These are phyloP conservation scores for Cercophora newfieldiana DNA, from an alignment of 495 filamentous ascomycete genomes.

Conservation along the genomic window DNA sequence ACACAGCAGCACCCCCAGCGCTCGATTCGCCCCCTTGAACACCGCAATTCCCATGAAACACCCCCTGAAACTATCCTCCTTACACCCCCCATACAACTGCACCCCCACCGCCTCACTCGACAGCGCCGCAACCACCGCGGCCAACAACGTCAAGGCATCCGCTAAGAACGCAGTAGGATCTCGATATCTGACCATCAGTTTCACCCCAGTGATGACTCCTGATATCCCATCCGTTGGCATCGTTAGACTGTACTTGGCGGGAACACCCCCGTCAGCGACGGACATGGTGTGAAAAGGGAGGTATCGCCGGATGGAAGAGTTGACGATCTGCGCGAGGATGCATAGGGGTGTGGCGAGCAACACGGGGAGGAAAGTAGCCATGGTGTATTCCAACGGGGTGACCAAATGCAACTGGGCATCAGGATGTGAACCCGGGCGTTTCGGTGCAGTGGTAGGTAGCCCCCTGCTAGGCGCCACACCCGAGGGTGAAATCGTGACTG, in stretches of 20 bases:
- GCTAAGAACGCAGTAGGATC: neutral
- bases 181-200: neutral
- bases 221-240: neutral
- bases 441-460: neutral
- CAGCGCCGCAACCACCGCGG: neutral
- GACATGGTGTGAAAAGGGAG: constrained; percentile 3
- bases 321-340: neutral
- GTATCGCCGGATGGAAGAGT: neutral
- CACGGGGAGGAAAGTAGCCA: neutral
- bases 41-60: constrained; percentile 1
- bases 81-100: neutral
- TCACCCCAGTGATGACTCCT: neutral
- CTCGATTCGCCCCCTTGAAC: neutral
- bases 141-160: neutral
- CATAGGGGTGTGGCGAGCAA: neutral
- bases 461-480: neutral
- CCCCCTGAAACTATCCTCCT: neutral
- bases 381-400: neutral
- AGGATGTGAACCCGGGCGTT: neutral
- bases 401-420: neutral
- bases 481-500: neutral
- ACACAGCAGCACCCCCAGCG: neutral
- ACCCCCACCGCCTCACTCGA: neutral
- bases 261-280: neutral
- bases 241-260: neutral